Evolutionary conservation across 2,329 filamentous ascomycete species (phyloP).

Genomic region (Aspergillus fructus): DNA sequence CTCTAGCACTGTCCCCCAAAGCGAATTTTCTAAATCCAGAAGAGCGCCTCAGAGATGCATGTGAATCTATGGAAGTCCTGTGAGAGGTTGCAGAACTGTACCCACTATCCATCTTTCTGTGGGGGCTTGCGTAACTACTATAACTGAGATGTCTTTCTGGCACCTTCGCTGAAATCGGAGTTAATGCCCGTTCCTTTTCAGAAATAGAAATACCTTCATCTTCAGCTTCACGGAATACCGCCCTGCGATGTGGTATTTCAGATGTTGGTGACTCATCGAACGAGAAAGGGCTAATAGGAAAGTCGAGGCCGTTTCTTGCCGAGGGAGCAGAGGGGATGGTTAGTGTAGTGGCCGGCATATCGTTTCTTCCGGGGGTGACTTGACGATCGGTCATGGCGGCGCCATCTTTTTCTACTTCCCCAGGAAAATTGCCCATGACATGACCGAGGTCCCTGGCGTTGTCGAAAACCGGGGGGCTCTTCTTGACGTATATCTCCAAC

Average conservation of each 20-base stretch:
- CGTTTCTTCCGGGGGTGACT: neutral
- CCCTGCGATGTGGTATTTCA: conserved; percentile 4
- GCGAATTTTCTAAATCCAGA: conserved; percentile 15
- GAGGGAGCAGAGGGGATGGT: conserved; percentile 20
- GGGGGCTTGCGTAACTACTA: conserved; percentile 22
- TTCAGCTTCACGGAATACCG: conserved; percentile 18
- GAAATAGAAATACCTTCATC: conserved; percentile 18
- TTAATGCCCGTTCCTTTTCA: conserved; percentile 20
- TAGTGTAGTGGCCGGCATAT: conserved; percentile 9
- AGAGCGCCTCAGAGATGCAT: conserved; percentile 17
- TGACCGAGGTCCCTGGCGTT: neutral
- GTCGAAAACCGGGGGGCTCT: neutral
- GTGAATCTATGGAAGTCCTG: conserved; percentile 28
- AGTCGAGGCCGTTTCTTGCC: conserved; percentile 22
- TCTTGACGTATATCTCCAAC: neutral
- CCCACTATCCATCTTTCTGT: conserved; percentile 38
- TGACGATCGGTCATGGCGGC: neutral
- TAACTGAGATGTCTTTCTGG: conserved; percentile 11
- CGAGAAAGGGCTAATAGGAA: conserved; percentile 34
- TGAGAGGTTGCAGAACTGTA: conserved; percentile 39
- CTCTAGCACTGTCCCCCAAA: conserved; percentile 15
- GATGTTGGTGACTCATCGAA: conserved; percentile 34
- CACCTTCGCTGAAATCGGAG: conserved; percentile 15
- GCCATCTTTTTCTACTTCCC: neutral
- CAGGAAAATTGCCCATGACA: neutral